Base-by-base conservation (phyloP, 305 asterid genomes). In the Fraxinus paxiana region DNA sequence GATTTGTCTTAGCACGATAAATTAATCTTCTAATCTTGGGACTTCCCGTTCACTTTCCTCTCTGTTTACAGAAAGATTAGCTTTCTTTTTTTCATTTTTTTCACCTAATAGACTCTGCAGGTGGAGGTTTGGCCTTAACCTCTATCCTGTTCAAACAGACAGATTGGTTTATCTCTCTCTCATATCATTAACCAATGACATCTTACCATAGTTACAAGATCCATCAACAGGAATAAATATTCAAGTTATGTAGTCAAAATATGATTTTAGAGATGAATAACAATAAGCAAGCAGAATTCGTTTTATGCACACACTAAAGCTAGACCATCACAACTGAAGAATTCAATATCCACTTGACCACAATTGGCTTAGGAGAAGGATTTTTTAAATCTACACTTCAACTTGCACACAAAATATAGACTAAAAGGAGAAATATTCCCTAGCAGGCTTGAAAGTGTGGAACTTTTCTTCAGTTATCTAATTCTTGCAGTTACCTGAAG, bases 391-490 rank as follows among this genome's bases (percentile, higher is more conserved):
- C 30, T n/a, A 70, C 8, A 69, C 81, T 33, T 80, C 77, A 70
- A 61, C 80, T 20, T 24, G 54, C 78, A 43, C 73, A 71, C 76
- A 37, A 51, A 70, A 79, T 65, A 81, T 73, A 77, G 26, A 73
- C 33, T 30, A 43, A 9, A 54, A 72, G 13, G 38, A 5, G 65
- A 26, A 20, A 41, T 48, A 59, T 74, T 76, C 15, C 22, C 4
- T 79, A 38, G 77, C 73, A 43, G 46, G 31, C 79, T 46, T 20
- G 77, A 41, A 38, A 80, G 76, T 22, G 70, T 38, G 78, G 33
- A 82, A 69, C 75, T 76, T 84, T 75, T 38, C 54, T 37, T 70
- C 71, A 75, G 77, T 46, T 18, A 59, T 81, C 56, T 43, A 63
- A 65, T 65, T 17, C 73, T 65, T 46, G 35, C 35, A 67, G 35